Evolutionary conservation across 2,329 filamentous ascomycete species (phyloP).

Genomic region (Colletotrichum shisoi): DNA sequence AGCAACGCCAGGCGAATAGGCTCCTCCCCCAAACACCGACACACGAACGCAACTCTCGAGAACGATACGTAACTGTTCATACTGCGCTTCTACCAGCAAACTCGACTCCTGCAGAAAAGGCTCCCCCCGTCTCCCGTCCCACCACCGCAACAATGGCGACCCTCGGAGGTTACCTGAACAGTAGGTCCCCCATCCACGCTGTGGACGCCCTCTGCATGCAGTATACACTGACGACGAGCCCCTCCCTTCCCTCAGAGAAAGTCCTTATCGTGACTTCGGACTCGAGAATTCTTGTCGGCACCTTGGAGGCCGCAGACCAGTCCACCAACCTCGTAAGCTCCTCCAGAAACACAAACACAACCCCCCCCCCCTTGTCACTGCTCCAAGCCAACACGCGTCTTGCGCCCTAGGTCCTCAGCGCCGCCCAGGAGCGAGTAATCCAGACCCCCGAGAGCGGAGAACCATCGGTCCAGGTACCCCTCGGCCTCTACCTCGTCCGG

Average conservation of each 20-base stretch:
- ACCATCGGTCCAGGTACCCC: conserved; percentile 77
- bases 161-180: conserved; percentile 57
- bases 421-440: conserved; percentile 89
- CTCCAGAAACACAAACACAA: background rate
- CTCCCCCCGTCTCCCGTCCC: background rate
- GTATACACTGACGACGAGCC: conserved; percentile 42
- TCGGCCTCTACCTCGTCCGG: conserved; percentile 89
- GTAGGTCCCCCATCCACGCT: conserved; percentile 44
- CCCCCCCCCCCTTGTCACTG: background rate
- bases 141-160: conserved; percentile 50
- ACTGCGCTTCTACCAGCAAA: background rate
- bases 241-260: conserved; percentile 71
- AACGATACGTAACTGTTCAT: background rate
- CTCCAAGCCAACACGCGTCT: conserved; percentile 3
- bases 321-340: conserved; percentile 81
- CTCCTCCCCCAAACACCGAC: background rate
- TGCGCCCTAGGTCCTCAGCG: conserved; percentile 71
- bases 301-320: conserved; percentile 84
- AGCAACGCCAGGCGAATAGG: background rate
- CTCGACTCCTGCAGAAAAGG: no score
- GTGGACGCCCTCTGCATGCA: conserved; percentile 10
- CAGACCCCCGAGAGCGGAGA: conserved; percentile 84
- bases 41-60: background rate
- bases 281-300: conserved; percentile 85
- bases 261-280: conserved; percentile 92